Base-by-base conservation (phyloP, 306 rosid species). In the Hippophae tibetana region DNA sequence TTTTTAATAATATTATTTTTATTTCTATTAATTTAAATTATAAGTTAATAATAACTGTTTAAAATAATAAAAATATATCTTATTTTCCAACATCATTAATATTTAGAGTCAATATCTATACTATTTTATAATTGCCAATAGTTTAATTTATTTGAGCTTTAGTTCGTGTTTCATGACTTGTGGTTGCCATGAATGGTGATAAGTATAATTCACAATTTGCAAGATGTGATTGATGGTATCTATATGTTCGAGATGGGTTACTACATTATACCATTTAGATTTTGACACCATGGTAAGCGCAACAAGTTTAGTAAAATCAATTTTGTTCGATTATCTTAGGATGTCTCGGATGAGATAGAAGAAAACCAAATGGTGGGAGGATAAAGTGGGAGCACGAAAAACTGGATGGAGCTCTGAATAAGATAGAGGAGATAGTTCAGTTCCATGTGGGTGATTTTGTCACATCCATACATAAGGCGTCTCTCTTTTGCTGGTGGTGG, bases 311-410 rank as follows among this genome's bases (percentile, higher is more conserved):
- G 99, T 66, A 92, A 92, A 62, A 62, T 92, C 65, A 85, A 83
- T 67, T 88, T 88, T 76, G 90, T 88, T 66, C 88, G 95, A 51
- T 73, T 92, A 74, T 78, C 88, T 3, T 96, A 88, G 70, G 99
- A 92, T 65, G 93, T 92, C 54, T 88, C 99, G 14, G 96, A 86
- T 63, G 99, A 85, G 88, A 78, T 92, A 47, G 99, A 92, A 80
- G 99, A 92, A 80, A 96, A 92, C 99, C 96, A 70, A 92, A 93
- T 5, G 99, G 99, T 41, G 96, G 99, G 60, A 88, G 83, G 78
- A 92, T 92, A 59, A 92, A 88, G 72, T 92, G 99, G 96, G 95
- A 92, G 74, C 96, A 88, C 72, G 96, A 96, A 52, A 92, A 82
- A 76, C 72, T 92, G 73, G 88, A 92, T 73, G 99, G 99, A 47